Evolutionary conservation across 177 flowering plant genomes (phyloP).

Genomic region (Vitis hybrid): DNA sequence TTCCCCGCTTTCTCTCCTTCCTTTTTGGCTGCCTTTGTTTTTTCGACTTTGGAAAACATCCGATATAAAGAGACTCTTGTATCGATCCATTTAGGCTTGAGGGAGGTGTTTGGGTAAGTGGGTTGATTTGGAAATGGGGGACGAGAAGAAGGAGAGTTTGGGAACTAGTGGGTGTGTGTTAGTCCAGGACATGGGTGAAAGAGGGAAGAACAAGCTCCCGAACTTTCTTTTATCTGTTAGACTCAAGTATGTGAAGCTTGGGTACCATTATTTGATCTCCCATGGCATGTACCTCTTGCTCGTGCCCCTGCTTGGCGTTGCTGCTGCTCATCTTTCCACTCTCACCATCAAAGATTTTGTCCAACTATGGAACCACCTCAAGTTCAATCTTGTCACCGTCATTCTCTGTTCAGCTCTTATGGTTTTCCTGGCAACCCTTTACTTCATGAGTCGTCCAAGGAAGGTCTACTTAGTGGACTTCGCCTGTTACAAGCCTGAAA

Average conservation of each 20-base stretch:
- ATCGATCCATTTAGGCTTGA: no score
- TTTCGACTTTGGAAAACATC: no score
- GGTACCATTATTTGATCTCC: constrained; percentile 47
- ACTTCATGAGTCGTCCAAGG: constrained; percentile 45
- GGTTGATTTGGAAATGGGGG: not conserved
- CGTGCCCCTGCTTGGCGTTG: constrained; percentile 24
- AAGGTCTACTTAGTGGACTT: constrained; percentile 59
- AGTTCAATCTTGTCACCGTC: constrained; percentile 36
- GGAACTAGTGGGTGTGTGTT: constrained; percentile 6
- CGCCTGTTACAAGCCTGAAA: constrained; percentile 64
- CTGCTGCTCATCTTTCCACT: constrained; percentile 38
- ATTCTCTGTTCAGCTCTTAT: constrained; percentile 25
- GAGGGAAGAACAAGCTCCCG: constrained; percentile 31
- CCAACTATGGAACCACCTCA: constrained; percentile 35
- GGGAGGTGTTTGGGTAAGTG: no score
- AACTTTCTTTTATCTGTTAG: constrained; percentile 41
- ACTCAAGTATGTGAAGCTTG: constrained; percentile 49
- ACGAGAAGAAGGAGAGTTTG: constrained; percentile 1
- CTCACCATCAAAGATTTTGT: constrained; percentile 20
- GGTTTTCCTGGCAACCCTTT: constrained; percentile 37
- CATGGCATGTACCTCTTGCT: constrained; percentile 46
- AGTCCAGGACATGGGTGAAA: constrained; percentile 5
- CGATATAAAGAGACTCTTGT: no score
- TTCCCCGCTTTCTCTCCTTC: not conserved
- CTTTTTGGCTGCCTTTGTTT: not conserved